Evolutionary conservation across 176 grass and related monocot species (phyloP).

Genomic region (Ananas comosus): DNA sequence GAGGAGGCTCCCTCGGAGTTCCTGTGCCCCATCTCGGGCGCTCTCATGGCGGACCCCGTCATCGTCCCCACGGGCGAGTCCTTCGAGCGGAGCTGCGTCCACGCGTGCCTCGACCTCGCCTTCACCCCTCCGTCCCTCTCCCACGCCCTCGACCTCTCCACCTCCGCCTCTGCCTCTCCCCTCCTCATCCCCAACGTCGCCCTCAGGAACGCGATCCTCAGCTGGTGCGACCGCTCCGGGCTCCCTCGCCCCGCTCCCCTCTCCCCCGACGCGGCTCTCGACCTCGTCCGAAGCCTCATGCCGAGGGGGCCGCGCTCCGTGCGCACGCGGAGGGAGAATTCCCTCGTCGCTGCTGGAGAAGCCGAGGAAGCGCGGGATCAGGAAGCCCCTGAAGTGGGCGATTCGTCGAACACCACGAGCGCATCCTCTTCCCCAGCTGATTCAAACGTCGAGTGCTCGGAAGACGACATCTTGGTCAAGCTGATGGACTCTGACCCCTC

Average conservation of each 20-base stretch:
- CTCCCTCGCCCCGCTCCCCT: constrained; percentile 21
- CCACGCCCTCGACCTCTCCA: constrained; percentile 2
- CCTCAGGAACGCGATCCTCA: constrained; percentile 31
- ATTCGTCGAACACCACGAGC: not conserved
- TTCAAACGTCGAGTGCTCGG: constrained; percentile 28
- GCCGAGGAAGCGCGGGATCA: constrained; percentile 13
- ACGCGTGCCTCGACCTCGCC: constrained; percentile 29
- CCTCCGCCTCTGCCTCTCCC: constrained; percentile 9
- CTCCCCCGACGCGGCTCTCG: constrained; percentile 11
- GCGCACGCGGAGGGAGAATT: no score
- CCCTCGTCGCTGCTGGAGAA: not conserved
- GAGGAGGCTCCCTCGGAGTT: constrained; percentile 19
- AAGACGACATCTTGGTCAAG: constrained; percentile 48
- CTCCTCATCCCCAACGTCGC: constrained; percentile 32
- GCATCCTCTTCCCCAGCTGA: no score
- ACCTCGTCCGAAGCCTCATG: constrained; percentile 19
- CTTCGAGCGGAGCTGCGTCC: constrained; percentile 43
- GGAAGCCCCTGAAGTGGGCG: not conserved
- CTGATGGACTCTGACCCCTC: constrained; percentile 23
- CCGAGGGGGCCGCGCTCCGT: not conserved
- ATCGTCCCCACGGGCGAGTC: constrained; percentile 35
- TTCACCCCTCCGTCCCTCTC: constrained; percentile 26
- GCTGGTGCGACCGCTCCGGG: constrained; percentile 34
- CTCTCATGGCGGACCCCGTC: constrained; percentile 48
- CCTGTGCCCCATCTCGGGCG: constrained; percentile 31